Evolutionary conservation across 805 yeast species (phyloP).

Genomic region (Millerago galiae): DNA sequence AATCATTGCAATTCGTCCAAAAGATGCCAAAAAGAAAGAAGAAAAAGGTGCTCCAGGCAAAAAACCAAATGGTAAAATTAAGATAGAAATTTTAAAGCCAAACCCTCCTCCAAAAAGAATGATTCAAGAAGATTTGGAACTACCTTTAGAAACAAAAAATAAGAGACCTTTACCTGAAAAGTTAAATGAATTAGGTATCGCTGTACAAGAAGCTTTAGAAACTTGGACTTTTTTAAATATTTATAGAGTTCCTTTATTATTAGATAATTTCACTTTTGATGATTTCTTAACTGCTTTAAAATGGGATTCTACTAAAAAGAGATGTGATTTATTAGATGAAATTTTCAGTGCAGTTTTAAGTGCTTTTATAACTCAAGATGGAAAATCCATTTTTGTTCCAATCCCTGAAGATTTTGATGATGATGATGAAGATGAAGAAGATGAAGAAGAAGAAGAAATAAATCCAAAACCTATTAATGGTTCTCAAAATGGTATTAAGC

Average conservation of each 20-base stretch:
- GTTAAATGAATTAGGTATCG: slow-evolving; percentile 12
- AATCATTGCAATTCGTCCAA: slow-evolving; percentile 11
- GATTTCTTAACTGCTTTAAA: slow-evolving; percentile 49
- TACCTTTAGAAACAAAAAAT: slow-evolving; percentile 13
- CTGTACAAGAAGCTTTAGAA: slow-evolving; percentile 45
- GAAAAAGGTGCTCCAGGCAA: slow-evolving; percentile 6
- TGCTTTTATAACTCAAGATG: slow-evolving; percentile 42
- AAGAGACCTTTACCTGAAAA: slow-evolving; percentile 18
- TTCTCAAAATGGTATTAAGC: neutral
- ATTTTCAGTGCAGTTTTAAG: slow-evolving; percentile 61
- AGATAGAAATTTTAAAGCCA: slow-evolving; percentile 10
- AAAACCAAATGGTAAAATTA: slow-evolving; percentile 5
- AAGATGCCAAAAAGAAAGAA: slow-evolving; percentile 6
- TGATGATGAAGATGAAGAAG: slow-evolving; percentile 20
- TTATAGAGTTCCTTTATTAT: slow-evolving; percentile 52
- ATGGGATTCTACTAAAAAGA: slow-evolving; percentile 40
- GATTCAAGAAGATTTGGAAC: slow-evolving; percentile 18
- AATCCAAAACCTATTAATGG: neutral
- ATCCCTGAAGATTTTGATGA: slow-evolving; percentile 23
- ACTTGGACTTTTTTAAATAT: slow-evolving; percentile 72
- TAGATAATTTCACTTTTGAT: slow-evolving; percentile 78
- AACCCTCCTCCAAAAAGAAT: slow-evolving; percentile 13
- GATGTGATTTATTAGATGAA: slow-evolving; percentile 54
- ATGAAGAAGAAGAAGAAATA: slow-evolving; percentile 6
- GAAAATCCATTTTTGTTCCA: slow-evolving; percentile 28